Evolutionary conservation across 495 filamentous ascomycete genomes (phyloP).

Genomic region (Penicillium verhagenii): DNA sequence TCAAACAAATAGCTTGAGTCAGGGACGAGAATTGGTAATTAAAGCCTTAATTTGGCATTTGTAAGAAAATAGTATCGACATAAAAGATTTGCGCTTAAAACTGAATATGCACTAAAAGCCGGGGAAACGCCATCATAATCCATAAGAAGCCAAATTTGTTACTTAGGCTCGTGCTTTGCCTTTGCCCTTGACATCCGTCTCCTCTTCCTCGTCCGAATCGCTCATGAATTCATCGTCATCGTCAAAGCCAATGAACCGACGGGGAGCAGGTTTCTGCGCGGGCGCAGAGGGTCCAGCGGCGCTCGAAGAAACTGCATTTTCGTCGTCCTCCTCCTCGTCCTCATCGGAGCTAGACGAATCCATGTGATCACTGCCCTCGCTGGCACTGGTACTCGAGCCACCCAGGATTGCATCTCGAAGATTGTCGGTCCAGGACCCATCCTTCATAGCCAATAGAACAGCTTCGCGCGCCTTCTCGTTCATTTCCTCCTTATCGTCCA

Average conservation of each 20-base stretch:
- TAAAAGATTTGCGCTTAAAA: background rate
- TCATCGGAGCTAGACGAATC: constrained; percentile 43
- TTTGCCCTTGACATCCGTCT: constrained; percentile 40
- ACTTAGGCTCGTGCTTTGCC: constrained; percentile 40
- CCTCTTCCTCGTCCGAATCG: constrained; percentile 61
- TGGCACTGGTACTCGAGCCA: constrained; percentile 50
- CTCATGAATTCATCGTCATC: constrained; percentile 91
- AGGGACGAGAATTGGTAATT: too few species aligned
- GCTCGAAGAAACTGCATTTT: constrained; percentile 23
- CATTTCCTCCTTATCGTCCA: constrained; percentile 86
- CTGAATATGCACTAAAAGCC: background rate
- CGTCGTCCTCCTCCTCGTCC: constrained; percentile 49
- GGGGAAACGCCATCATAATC: constrained; percentile 21
- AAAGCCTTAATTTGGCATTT: background rate
- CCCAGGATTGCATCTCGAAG: constrained; percentile 42
- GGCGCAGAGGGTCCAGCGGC: constrained; percentile 28
- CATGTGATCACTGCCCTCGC: constrained; percentile 43
- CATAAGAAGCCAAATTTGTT: constrained; percentile 3
- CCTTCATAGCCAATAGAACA: constrained; percentile 72
- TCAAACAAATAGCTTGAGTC: too few species aligned
- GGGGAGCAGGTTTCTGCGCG: constrained; percentile 28
- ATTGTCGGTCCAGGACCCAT: constrained; percentile 52
- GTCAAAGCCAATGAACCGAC: constrained; percentile 79
- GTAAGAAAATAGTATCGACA: background rate
- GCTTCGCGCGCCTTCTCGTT: constrained; percentile 81